Base-by-base conservation (phyloP, 129 eudicot genomes). In the Escallonia herrerae region DNA sequence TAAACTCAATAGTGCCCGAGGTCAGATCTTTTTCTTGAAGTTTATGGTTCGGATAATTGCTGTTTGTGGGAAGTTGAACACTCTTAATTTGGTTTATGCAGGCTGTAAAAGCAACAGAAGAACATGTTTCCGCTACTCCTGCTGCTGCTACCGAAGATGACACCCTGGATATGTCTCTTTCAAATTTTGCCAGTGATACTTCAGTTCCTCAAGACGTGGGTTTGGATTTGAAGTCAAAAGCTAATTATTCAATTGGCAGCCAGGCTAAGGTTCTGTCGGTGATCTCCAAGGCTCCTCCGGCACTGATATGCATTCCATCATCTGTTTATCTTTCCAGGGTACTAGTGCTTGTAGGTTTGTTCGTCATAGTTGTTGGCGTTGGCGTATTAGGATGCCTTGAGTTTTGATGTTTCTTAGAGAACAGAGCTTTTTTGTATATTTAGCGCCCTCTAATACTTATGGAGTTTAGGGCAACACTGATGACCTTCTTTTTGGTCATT, bases 261-360 rank as follows among this genome's bases (percentile, higher is more conserved):
- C 48, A 8, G 8, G 56, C 43, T 13, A 62, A 59, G 40, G 66
- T 40, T 61, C 43, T 63, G 54, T 68, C 37, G 12, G 13, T 55
- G 43, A 11, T 41, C 68, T 7, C 43, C 2, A 57, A 56, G 14
- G 52, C 48, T 1, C 8, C 9, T 51, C 53, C 51, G 8, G 49
- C 52, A 12, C 10, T 56, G 12, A 45, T 5, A 1, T 45, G 7
- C 7, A 2, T 45, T 45, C 0, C 49, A 45, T 45, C 49, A 8
- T 45, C 49, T 0, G 49, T 45, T 5, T 45, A 45, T 45, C 71
- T 78, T 68, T 66, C 72, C 4, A 77, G 58, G 81, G 77, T 83
- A 62, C 58, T 75, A 58, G 37, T 83, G 65, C 75, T 66, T 42
- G 43, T 79, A 13, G 80, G 94, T 48, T 63, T 89, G 57, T 43